Evolutionary conservation across 352 stramenopile genomes (phyloP).

Genomic region (Ophiocytium majus): DNA sequence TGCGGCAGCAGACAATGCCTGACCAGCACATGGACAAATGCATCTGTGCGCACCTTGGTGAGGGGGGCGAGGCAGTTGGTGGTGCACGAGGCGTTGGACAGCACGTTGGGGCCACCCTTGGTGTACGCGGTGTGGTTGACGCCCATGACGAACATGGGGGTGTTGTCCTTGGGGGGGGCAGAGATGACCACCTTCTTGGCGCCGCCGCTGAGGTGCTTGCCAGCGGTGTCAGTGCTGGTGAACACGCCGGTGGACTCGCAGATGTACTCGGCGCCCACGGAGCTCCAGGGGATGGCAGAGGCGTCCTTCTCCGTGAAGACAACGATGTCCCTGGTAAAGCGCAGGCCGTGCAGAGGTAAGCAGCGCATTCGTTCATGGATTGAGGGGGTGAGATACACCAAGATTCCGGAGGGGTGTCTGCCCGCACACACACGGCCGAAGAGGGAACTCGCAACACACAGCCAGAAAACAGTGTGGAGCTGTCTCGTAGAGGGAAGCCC

Average conservation of each 20-base stretch:
- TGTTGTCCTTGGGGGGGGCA: slow-evolving; percentile 86
- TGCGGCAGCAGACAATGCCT: not conserved
- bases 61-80: slow-evolving; percentile 98
- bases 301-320: slow-evolving; percentile 81
- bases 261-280: slow-evolving; percentile 81
- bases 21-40: too few species aligned
- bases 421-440: too few species aligned
- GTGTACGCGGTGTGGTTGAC: slow-evolving; percentile 87
- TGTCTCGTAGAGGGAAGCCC: too few species aligned
- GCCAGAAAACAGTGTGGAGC: too few species aligned
- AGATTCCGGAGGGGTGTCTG: too few species aligned
- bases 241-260: slow-evolving; percentile 93
- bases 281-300: slow-evolving; percentile 69
- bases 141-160: slow-evolving; percentile 93
- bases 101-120: slow-evolving; percentile 84
- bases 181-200: slow-evolving; percentile 88
- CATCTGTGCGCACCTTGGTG: slow-evolving; percentile 74
- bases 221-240: slow-evolving; percentile 85
- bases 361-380: too few species aligned
- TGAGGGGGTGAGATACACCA: too few species aligned
- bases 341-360: too few species aligned
- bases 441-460: too few species aligned
- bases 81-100: slow-evolving; percentile 98
- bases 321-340: slow-evolving; percentile 65
- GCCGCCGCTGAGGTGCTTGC: slow-evolving; percentile 83